Evolutionary conservation across 768 basidiomycete species (phyloP).

Genomic region (Suillus discolor): DNA sequence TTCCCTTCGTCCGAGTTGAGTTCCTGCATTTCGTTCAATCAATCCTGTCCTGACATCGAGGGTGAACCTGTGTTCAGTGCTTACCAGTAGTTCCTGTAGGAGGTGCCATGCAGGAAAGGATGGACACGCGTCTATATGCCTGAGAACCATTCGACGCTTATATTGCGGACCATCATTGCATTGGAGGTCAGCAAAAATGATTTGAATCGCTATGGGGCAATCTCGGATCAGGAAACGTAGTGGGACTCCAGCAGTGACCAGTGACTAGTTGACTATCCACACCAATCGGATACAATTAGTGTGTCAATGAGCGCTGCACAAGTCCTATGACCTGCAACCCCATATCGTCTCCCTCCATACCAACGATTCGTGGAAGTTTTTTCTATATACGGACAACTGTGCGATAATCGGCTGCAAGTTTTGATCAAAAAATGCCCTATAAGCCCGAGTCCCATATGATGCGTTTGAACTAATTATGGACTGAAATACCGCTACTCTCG

Average conservation of each 20-base stretch:
- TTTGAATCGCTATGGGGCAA: neutral
- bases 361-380: neutral
- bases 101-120: slow-evolving; percentile 35
- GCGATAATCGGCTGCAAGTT: neutral
- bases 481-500: neutral
- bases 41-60: neutral
- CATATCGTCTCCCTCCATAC: neutral
- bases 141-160: slow-evolving; percentile 10
- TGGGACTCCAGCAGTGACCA: neutral
- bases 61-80: slow-evolving; percentile 8
- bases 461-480: neutral
- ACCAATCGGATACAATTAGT: slow-evolving; percentile 7
- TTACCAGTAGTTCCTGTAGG: slow-evolving; percentile 45
- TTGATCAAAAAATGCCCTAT: neutral
- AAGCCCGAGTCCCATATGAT: neutral
- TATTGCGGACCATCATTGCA: neutral
- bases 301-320: slow-evolving; percentile 10
- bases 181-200: neutral
- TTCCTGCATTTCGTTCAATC: slow-evolving; percentile 19
- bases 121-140: neutral
- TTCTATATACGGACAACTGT: neutral
- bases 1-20: slow-evolving; percentile 45
- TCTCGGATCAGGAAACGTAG: neutral
- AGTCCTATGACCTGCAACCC: slow-evolving; percentile 8
- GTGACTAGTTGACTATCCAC: neutral